Percentiles rank a stretch among this genome's conserved stretches.
phyloP scores from a whole-genome alignment of 2,329 filamentous ascomycete genomes.

The Cyclaneusma minus region DNA sequence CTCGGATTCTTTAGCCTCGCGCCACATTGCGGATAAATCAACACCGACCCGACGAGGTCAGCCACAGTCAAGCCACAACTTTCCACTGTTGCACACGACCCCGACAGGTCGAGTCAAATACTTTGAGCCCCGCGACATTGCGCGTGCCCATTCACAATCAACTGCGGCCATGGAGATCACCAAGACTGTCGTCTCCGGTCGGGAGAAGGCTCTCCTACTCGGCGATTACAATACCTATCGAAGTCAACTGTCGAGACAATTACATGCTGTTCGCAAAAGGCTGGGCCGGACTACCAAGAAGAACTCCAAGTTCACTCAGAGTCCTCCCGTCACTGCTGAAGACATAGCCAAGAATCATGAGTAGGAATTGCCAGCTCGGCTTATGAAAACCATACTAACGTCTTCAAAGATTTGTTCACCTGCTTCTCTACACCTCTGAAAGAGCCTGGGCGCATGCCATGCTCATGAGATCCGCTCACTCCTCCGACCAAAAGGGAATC shows the following conservation, averaged over 20 bases:
- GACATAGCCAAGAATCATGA: constrained; percentile 62
- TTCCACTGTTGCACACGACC: no score
- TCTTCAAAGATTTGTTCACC: constrained; percentile 46
- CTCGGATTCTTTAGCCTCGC: no score
- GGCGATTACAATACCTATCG: constrained; percentile 84
- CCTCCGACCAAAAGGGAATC: constrained; percentile 65
- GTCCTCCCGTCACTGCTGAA: constrained; percentile 53
- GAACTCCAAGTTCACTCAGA: constrained; percentile 70
- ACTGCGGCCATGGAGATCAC: constrained; percentile 70
- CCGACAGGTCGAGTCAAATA: no score
- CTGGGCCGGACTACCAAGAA: constrained; percentile 72
- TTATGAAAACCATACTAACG: constrained; percentile 5
- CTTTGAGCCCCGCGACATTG: no score
- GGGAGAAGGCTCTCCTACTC: constrained; percentile 72
- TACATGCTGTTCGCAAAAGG: constrained; percentile 73
- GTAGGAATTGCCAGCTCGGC: constrained; percentile 32
- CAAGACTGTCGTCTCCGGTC: constrained; percentile 59
- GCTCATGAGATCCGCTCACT: constrained; percentile 76
- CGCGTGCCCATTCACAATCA: no score
- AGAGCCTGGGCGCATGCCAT: constrained; percentile 92
- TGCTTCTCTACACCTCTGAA: constrained; percentile 78
- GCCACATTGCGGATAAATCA: no score
- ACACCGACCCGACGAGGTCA: no score
- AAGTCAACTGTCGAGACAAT: constrained; percentile 59
- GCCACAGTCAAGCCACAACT: no score